phyloP scores from a whole-genome alignment of 75 land plant genomes.

The Selaginella tamariscina region DNA sequence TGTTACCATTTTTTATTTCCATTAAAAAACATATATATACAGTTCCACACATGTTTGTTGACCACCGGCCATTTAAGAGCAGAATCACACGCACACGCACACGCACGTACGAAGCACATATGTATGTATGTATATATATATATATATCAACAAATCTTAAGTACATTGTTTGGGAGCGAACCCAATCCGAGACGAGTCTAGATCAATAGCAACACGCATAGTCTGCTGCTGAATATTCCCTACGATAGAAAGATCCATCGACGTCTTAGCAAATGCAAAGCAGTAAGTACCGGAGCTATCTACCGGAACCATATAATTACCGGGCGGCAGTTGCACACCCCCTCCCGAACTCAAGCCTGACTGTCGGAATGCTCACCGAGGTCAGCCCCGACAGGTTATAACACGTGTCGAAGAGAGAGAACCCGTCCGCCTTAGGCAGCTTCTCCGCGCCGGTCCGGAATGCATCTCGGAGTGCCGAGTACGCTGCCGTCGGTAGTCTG shows the following conservation, averaged over 20 bases:
- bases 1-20: no score
- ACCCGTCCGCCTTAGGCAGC: slow-evolving; percentile 26
- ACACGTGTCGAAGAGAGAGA: slow-evolving; percentile 66
- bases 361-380: slow-evolving; percentile 50
- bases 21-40: no score
- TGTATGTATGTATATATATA: no score
- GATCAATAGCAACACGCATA: slow-evolving; percentile 50
- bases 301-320: slow-evolving; percentile 66
- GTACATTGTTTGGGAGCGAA: slow-evolving; percentile 46
- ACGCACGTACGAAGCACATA: no score
- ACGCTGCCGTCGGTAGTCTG: slow-evolving; percentile 46
- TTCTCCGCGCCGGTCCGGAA: slow-evolving; percentile 37
- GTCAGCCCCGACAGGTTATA: slow-evolving; percentile 37
- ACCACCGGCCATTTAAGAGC: no score
- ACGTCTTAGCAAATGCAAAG: slow-evolving; percentile 63
- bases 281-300: slow-evolving; percentile 58
- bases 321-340: slow-evolving; percentile 46
- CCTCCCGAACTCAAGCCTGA: slow-evolving; percentile 43
- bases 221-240: slow-evolving; percentile 90
- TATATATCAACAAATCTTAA: no score
- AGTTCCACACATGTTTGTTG: no score
- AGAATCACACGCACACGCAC: no score
- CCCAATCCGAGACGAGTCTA: slow-evolving; percentile 25
- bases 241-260: slow-evolving; percentile 44
- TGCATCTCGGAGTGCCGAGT: slow-evolving; percentile 29